phyloP scores from a whole-genome alignment of 768 basidiomycete genomes.

The Amanita rimosa region DNA sequence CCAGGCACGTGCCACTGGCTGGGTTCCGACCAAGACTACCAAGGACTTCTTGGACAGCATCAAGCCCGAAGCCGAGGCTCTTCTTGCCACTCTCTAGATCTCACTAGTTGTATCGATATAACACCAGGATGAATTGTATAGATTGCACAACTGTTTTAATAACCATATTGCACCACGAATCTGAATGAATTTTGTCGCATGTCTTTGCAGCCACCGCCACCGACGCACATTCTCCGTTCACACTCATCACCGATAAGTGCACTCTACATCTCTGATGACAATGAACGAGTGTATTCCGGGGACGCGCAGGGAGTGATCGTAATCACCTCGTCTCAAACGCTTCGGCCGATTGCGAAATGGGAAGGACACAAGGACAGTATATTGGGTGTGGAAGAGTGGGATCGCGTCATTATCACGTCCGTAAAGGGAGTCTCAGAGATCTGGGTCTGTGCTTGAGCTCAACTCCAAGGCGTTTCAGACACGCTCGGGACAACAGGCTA shows the following conservation, averaged over 20 bases:
- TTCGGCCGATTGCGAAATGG: slow-evolving; percentile 72
- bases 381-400: slow-evolving; percentile 73
- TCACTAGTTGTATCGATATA: neutral
- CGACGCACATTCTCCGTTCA: slow-evolving; percentile 61
- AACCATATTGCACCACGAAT: neutral
- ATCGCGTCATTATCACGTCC: slow-evolving; percentile 62
- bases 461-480: slow-evolving; percentile 28
- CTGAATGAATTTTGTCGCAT: neutral
- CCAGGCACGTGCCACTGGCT: slow-evolving; percentile 28
- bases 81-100: neutral
- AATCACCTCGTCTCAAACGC: slow-evolving; percentile 61
- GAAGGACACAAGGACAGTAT: slow-evolving; percentile 68
- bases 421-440: slow-evolving; percentile 18
- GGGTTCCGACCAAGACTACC: slow-evolving; percentile 30
- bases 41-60: slow-evolving; percentile 31
- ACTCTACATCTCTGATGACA: slow-evolving; percentile 55
- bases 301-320: slow-evolving; percentile 72
- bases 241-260: slow-evolving; percentile 56
- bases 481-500: slow-evolving; percentile 79
- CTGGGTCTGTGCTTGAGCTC: neutral
- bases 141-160: too few relatives aligned
- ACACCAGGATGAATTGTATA: too few relatives aligned
- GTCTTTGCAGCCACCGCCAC: slow-evolving; percentile 21
- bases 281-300: slow-evolving; percentile 78
- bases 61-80: slow-evolving; percentile 23